Base-by-base conservation (phyloP, 192 early-diverging fungal genomes). In the Pecoramyces ruminantium region DNA sequence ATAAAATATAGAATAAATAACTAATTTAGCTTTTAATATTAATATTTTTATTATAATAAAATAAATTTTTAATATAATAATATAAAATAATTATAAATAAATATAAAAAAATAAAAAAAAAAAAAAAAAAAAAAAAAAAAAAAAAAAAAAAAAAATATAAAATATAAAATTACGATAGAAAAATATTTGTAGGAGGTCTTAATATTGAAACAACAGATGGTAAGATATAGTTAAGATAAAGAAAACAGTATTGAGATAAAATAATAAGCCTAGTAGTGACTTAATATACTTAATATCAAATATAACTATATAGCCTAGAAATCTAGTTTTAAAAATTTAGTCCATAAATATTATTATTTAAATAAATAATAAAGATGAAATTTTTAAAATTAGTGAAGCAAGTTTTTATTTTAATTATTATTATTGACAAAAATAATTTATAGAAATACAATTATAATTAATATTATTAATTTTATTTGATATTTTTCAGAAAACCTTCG, bases 201-300 rank as follows among this genome's bases (percentile, higher is more conserved):
- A 93, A 93, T 84, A 93, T 92, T 92, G 93, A 94, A 83, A 94
- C 93, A 29, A 92, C 93, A 38, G 91, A 93, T 88, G 93, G 93
- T 93, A 92, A 92, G 90, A 79, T 29, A 78, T 81, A 77, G 80
- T 82, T 83, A 29, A n/a, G 1, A 16, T 29, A 30, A 82, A 51
- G 18, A 51, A 51, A 21, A 51, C 13, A 51, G 15, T 14, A 21
- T 2, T 14, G 4, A 51, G 5, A 51, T 4, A 51, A 51, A 51
- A 51, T 2, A 51, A 51, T 51, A 51, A 21, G 42, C 42, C 42
- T 21, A 51, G 13, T 30, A 28, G 78, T 79, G 28, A 38, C 78
- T 81, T n/a, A n/a, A n/a, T n/a, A n/a, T n/a, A 42, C 82, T 67
- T 29, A 30, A 13, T 29, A 58, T 17, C 78, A 30, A 80, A 30